Evolutionary conservation across 2,329 filamentous ascomycete species (phyloP), one percentile per base, ranked within the genome.

Genomic region (Hypoxylon sp.): DNA sequence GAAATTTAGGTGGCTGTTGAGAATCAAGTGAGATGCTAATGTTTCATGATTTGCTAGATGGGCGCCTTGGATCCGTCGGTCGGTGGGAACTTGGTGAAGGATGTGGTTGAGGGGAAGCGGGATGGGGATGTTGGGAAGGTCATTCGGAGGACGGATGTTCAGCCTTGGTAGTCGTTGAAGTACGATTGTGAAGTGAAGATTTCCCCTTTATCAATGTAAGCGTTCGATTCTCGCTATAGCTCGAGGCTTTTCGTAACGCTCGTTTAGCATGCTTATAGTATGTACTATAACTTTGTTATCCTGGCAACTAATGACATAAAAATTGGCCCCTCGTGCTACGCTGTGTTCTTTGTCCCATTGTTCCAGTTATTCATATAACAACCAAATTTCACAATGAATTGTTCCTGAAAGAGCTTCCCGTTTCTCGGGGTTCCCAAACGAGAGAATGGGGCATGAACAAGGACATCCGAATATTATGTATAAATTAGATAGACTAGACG

Each of bases 41-140:
- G 1, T 15, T 27, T 32, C 4, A 13, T 21, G 30, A 5, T 12
- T n/a, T n/a, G n/a, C n/a, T 23, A 67, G 64, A 60, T 63, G 55
- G 64, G 64, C 11, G 63, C 64, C 9, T 7, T 29, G 17, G 64
- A 67, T 15, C 63, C 65, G 1, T 46, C 62, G 1, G 11, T 60
- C 2, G 64, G 64, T 7, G 65, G 60, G 9, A 31, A 57, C 20
- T 64, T 67, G 35, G 47, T 67, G 9, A 59, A 47, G 30, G 63
- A 67, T 25, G 63, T 67, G 8, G 35, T 67, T 4, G 53, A 67
- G 20, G 64, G 65, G 6, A 56, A 63, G 36, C 41, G 63, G 34
- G 65, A 67, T 30, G 53, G 61, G 6, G 62, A 66, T 41, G 55
- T 44, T 26, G 65, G 65, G 4, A 63, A 61, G 37, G 54, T 59